Evolutionary conservation across 495 filamentous ascomycete genomes (phyloP).

Genomic region (Penicillium paradoxum): DNA sequence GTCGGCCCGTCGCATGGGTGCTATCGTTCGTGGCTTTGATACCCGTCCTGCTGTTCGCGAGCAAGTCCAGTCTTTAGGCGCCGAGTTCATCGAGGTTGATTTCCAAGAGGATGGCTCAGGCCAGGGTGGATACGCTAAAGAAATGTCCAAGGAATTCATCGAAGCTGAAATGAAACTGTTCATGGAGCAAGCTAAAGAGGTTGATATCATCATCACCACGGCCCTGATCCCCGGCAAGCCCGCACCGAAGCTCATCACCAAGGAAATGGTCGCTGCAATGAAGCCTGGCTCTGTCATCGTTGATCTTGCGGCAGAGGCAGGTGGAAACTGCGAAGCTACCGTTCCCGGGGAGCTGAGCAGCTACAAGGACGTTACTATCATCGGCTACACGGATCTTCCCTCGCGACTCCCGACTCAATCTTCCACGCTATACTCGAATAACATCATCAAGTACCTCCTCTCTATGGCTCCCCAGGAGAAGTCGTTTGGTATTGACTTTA

Average conservation of each 20-base stretch:
- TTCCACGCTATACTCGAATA: conserved; percentile 80
- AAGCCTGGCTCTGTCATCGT: conserved; percentile 77
- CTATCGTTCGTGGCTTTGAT: conserved; percentile 79
- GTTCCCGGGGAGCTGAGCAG: conserved; percentile 60
- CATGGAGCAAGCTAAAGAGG: conserved; percentile 66
- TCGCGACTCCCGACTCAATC: conserved; percentile 76
- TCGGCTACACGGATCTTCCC: conserved; percentile 79
- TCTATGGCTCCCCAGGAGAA: conserved; percentile 72
- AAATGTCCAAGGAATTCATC: conserved; percentile 86
- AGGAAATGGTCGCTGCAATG: conserved; percentile 73
- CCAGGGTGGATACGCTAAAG: conserved; percentile 76
- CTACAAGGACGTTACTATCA: conserved; percentile 72
- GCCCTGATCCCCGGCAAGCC: conserved; percentile 73
- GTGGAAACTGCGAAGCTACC: conserved; percentile 76
- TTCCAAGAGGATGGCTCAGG: conserved; percentile 80
- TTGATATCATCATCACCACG: conserved; percentile 85
- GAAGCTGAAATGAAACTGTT: conserved; percentile 85
- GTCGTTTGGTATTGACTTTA: conserved; percentile 66
- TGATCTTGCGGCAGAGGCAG: conserved; percentile 75
- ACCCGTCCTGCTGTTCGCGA: conserved; percentile 72
- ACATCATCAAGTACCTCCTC: conserved; percentile 76
- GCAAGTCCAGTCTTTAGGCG: conserved; percentile 78
- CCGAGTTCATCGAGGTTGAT: conserved; percentile 79
- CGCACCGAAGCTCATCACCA: conserved; percentile 72
- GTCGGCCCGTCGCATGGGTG: conserved; percentile 73